Evolutionary conservation across 2,329 filamentous ascomycete genomes (phyloP), one percentile per base, ranked within the genome.

Genomic region (Fusarium sororula): DNA sequence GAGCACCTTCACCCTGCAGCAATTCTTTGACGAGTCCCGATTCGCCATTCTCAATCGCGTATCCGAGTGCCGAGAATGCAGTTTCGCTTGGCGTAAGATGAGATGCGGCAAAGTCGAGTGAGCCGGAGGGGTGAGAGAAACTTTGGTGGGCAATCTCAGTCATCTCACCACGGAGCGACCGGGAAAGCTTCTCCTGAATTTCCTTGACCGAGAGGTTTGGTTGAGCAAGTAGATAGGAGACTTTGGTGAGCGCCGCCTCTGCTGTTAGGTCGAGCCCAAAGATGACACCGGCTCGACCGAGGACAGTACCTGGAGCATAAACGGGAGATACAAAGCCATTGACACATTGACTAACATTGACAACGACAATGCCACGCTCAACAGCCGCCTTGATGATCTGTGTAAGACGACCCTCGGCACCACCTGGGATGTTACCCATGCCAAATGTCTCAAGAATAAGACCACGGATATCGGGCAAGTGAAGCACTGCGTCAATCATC

Each of bases 401-500:
- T 22, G 93, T 95, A 81, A 98, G 88, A 58, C 90, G 91, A 63
- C 93, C 93, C 79, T 96, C 93, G 54, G 91, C 88, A 37, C 94
- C 94, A 44, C 92, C 93, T 6, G 95, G 95, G 17, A 95, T 93
- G 83, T 98, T 98, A 64, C 95, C 95, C 81, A 96, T 95, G 68
- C 95, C 95, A 81, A 98, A 98, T 0, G 95, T 98, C 84, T 98
- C 95, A 48, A 98, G 88, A 44, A 98, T 91, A 56, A 98, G 87
- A 4, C 95, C 95, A 55, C 91, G 90, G 20, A 98, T 87, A 53
- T 91, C 90, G n/a, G 94, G 91, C 38, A 95, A 85, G 50, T 89
- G 89, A 68, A 98, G 86, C 22, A 98, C 94, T 3, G 93, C 92
- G 79, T 96, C 94, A 38, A 98, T 89, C 93, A 98, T 97, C 80